Evolutionary conservation across 495 filamentous ascomycete genomes (phyloP).

Genomic region (Stereocaulon alpinum): DNA sequence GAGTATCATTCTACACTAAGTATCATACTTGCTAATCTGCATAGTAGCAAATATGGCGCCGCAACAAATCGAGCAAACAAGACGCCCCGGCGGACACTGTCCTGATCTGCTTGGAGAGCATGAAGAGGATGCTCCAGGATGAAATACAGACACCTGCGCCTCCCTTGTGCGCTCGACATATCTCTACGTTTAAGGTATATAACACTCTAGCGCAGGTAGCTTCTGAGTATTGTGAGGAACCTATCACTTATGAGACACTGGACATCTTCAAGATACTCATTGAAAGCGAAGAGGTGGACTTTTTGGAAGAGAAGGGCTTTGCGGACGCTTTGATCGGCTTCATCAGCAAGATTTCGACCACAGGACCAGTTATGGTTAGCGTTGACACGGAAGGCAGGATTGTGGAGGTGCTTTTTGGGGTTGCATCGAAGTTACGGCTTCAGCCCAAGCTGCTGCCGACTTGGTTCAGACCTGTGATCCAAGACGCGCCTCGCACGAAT

Average conservation of each 20-base stretch:
- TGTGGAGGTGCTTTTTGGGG: constrained; percentile 85
- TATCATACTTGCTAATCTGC: constrained; percentile 13
- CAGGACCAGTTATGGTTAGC: constrained; percentile 48
- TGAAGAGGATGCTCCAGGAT: constrained; percentile 74
- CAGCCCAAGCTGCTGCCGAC: constrained; percentile 72
- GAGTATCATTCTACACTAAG: constrained; percentile 4
- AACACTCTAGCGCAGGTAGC: constrained; percentile 79
- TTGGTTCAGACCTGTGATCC: constrained; percentile 59
- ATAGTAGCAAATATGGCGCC: constrained; percentile 69
- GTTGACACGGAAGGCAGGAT: constrained; percentile 72
- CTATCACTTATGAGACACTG: constrained; percentile 70
- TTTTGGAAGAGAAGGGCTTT: constrained; percentile 75
- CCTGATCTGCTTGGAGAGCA: constrained; percentile 47
- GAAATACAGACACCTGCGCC: constrained; percentile 79
- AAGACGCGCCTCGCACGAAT: constrained; percentile 3
- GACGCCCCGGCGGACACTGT: constrained; percentile 39
- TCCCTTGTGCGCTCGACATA: constrained; percentile 79
- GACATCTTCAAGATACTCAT: constrained; percentile 78
- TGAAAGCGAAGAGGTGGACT: constrained; percentile 90
- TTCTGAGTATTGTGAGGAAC: constrained; percentile 64
- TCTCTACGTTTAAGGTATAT: constrained; percentile 75
- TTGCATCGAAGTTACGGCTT: constrained; percentile 86
- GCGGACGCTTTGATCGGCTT: constrained; percentile 74
- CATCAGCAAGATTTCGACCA: constrained; percentile 49
- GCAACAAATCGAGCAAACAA: constrained; percentile 42